Evolutionary conservation across 805 yeast species (phyloP), one percentile per base, ranked within the genome.

Genomic region (Starmerella stigmatis): DNA sequence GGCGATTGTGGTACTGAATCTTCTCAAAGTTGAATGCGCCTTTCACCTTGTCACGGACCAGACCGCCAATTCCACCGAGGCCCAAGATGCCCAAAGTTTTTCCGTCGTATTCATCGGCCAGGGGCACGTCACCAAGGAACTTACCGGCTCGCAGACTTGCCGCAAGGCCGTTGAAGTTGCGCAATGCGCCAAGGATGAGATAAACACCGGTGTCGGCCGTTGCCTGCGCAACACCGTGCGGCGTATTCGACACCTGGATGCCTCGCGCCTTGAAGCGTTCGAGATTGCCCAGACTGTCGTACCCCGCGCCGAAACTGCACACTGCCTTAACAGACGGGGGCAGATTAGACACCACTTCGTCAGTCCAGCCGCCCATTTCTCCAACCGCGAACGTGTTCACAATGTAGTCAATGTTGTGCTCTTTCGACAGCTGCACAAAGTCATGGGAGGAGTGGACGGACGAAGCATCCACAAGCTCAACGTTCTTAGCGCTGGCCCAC

Each of bases 61-160:
- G 71, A 23, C 74, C 66, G 41, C 81, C 82, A 59, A 76, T 75
- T 7, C 80, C 80, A 6, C 82, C 82, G 70, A 77, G 65, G 2
- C 82, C 82, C 30, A 76, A 62, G 44, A 76, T 74, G 4, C 81
- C 82, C 16, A 76, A 67, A 5, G 67, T 66, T 54, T 69, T 69
- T 23, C 71, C 72, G 47, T 67, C 67, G 26, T 79, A 78, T 46
- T 70, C 73, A 41, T 60, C 63, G 25, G 78, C 80, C 17, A 67
- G 52, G 2, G 65, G 64, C 3, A 67, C 65, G 3, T 66, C 70
- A 10, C 62, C 69, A 37, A 60, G 51, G 74, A 77, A 76, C 34
- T 67, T 58, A 34, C 79, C 79, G 28, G 61, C 58, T 5, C 67
- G 59, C 43, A 74, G 57, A 44, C 58, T 57, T 39, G 62, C 59